Evolutionary conservation across 2,329 filamentous ascomycete species (phyloP).

Genomic region (Fusarium decemcellulare): DNA sequence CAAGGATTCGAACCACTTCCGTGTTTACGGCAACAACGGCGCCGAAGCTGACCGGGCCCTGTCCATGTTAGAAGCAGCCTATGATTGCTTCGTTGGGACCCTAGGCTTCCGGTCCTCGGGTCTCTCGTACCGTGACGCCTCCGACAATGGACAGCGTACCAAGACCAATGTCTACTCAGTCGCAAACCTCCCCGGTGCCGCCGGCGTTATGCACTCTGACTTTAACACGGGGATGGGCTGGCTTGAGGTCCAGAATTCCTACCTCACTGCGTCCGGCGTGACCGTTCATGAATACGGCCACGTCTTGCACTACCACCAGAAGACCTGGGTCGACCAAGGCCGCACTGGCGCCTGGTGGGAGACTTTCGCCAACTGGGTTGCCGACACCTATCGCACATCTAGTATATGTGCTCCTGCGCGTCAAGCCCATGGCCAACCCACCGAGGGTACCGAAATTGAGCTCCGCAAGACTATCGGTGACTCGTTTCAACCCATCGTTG

Average conservation of each 20-base stretch:
- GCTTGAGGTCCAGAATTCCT: slow-evolving; percentile 57
- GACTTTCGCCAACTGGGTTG: slow-evolving; percentile 63
- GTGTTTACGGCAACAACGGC: slow-evolving; percentile 49
- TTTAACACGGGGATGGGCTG: slow-evolving; percentile 55
- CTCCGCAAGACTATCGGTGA: slow-evolving; percentile 60
- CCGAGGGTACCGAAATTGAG: slow-evolving; percentile 56
- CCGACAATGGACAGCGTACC: slow-evolving; percentile 57
- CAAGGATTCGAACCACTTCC: slow-evolving; percentile 55
- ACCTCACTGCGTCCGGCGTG: slow-evolving; percentile 54
- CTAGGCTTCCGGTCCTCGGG: slow-evolving; percentile 56
- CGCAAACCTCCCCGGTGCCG: slow-evolving; percentile 54
- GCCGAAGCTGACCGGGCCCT: slow-evolving; percentile 48
- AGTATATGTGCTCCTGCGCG: slow-evolving; percentile 57
- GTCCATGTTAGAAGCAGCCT: slow-evolving; percentile 60
- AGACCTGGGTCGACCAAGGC: slow-evolving; percentile 59
- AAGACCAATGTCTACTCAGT: slow-evolving; percentile 64
- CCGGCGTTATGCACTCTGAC: slow-evolving; percentile 59
- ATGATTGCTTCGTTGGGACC: slow-evolving; percentile 55
- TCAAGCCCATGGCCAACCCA: slow-evolving; percentile 49
- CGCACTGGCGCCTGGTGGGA: slow-evolving; percentile 66
- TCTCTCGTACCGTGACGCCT: slow-evolving; percentile 50
- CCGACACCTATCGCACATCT: slow-evolving; percentile 62
- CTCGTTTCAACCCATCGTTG: slow-evolving; percentile 62
- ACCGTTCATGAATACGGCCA: slow-evolving; percentile 66
- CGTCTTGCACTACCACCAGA: slow-evolving; percentile 60